Evolutionary conservation across 306 rosid genomes (phyloP), one percentile per base, ranked within the genome.

Genomic region (Betula pendula): DNA sequence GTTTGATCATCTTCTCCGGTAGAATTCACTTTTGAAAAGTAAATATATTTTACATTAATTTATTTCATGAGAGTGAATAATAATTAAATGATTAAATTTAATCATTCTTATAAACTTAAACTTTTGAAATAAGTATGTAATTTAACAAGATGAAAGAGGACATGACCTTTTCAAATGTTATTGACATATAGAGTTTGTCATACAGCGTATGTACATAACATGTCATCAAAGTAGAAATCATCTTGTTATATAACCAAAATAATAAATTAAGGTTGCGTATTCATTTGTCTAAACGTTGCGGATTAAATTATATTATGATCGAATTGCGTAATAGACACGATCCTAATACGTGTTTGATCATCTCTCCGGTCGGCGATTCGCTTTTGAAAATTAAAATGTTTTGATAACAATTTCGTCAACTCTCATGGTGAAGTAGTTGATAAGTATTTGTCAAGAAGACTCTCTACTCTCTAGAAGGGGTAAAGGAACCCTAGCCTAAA

Each of bases 361-460:
- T 38, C 42, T 38, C 8, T 38, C 42, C 1, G 6, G 42, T 38
- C 0, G 42, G 6, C 42, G 42, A 62, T 66, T 55, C 13, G 15
- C 27, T 25, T 24, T 74, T 38, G 13, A 31, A 79, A 31, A 42
- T 60, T 44, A 20, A 35, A 65, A 38, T 38, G 45, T 29, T 67
- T 6, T 48, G 44, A 17, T 33, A 73, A 78, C 52, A 69, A 68
- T 79, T 85, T 82, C 72, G 75, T 86, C 76, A 6, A 85, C 80
- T 73, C 31, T 80, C 73, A 74, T 72, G 80, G 77, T 42, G 76
- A 81, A 86, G 91, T 83, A 52, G 92, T 87, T 84, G 75, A 80
- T 22, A 52, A 1, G 87, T 82, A 74, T 75, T 80, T 76, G 78
- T 86, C 91, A 76, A 20, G 47, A 81, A 59, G 75, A 81, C 82